Base-by-base conservation (phyloP, 2,329 filamentous ascomycete species). In the Myriangium duriaei region DNA sequence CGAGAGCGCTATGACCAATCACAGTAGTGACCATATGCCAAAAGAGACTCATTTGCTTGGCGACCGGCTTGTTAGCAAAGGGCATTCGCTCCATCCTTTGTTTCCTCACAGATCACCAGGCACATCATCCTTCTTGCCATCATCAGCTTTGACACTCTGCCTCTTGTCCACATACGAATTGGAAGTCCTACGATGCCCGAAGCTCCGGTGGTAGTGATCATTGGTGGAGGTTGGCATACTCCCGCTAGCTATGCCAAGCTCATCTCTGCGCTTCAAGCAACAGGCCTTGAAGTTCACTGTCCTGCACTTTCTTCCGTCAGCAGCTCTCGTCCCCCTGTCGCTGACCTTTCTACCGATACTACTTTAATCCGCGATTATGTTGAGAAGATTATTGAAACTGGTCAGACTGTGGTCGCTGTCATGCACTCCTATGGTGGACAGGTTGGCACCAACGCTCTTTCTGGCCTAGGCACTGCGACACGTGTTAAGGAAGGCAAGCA, bases 401-500 rank as follows among this genome's bases (percentile, higher is more conserved):
- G 52, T 2, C 45, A 43, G 3, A 40, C 19, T 6, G 39, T 52
- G 2, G 40, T 44, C 4, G 46, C 37, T 4, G 18, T 55, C 9
- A 39, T 50, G 40, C 48, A 56, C 19, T 52, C 47, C 1, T 55
- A 55, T 30, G 53, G 52, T 11, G 52, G 52, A 0, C 47, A 51
- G 14, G 52, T 56, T 3, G 47, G 48, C 9, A 45, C 46, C 11
- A 53, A 54, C 24, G 49, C 50, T 1, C 30, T 55, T 0, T 12
- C 42, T 34, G 46, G 47, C 0, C 43, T 56, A 0, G n/a, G n/a
- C n/a, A n/a, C n/a, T n/a, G n/a, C n/a, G n/a, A n/a, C n/a, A n/a
- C n/a, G n/a, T n/a, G n/a, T n/a, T n/a, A n/a, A n/a, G n/a, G 53
- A 10, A 7, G 21, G 21, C 7, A 26, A n/a, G 21, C 7, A 26